A percentile compares a stretch with the other conserved stretches of the same genome.
Evolutionary conservation across 257 asterid genomes (phyloP).

Genomic region (Penstemon barbatus): DNA sequence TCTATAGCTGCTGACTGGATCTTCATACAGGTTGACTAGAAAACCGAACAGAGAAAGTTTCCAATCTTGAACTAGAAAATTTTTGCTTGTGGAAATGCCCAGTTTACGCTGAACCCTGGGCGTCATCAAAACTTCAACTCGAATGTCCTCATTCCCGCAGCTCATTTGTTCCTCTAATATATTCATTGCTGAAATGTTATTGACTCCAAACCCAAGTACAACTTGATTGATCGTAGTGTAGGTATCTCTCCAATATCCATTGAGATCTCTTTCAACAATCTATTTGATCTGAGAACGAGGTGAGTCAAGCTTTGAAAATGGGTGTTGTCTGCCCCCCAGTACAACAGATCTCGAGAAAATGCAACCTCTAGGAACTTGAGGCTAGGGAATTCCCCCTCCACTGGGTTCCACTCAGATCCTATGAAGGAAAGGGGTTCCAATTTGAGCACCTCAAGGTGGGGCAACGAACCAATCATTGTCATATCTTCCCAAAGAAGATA

Average conservation of each 20-base stretch:
- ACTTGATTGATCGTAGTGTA: conserved; percentile 12
- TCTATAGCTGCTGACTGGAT: too few species aligned
- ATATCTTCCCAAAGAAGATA: conserved; percentile 8
- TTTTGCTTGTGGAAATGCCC: too few species aligned
- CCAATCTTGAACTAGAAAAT: too few species aligned
- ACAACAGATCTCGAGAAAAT: background rate
- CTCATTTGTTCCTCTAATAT: conserved; percentile 17
- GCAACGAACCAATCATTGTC: conserved; percentile 13
- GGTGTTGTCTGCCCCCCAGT: conserved; percentile 12
- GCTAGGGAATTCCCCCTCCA: conserved; percentile 16
- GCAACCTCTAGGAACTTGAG: conserved; percentile 5
- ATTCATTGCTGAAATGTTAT: background rate
- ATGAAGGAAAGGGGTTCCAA: background rate
- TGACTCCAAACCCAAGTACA: background rate
- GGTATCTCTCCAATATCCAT: background rate
- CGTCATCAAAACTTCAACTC: too few species aligned
- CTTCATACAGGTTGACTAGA: too few species aligned
- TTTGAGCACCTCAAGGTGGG: conserved; percentile 13
- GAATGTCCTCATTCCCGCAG: conserved; percentile 14
- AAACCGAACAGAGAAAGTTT: too few species aligned
- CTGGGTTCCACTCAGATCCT: conserved; percentile 11
- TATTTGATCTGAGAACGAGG: background rate
- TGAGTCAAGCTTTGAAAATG: conserved; percentile 21
- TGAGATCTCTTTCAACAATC: conserved; percentile 12
- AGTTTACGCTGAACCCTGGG: too few species aligned